Base-by-base conservation (phyloP, 768 basidiomycete species). In the Suillus subluteus region DNA sequence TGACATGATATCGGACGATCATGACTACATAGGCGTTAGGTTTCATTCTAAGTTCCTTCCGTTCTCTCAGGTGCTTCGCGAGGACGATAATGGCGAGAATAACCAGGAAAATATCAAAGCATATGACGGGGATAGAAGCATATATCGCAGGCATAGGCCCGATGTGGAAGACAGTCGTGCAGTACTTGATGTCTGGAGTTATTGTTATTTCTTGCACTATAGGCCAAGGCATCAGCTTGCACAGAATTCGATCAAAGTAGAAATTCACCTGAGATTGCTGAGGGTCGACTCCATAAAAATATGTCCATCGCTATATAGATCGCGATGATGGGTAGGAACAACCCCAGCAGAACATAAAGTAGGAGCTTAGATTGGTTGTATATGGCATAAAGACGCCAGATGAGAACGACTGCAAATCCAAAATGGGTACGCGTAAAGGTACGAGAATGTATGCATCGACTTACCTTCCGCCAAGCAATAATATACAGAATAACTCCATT, bases 331-430 rank as follows among this genome's bases (percentile, higher is more conserved):
- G 59, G 59, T 30, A 43, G 2, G 41, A 61, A n/a, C 3, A 43
- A 30, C 6, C 40, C 18, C 30, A 61, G 0, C 21, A 61, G 40
- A 21, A 43, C 26, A 43, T 61, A 61, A 8, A 61, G 59, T 13
- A 61, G 3, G 6, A 2, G 18, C 30, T 43, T 61, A 40, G 59
- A 61, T 43, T 43, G 59, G 11, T 32, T 32, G 59, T 30, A 61
- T 12, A 61, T 18, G 18, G 41, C 59, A 3, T 61, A 61, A 7
- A 61, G 40, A 26, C 59, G 59, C 59, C 59, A 61, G 6, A 61
- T 43, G 41, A 61, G 59, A 32, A 61, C n/a, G 12, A 30, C 59
- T 61, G 41, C 12, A 6, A 21, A 61, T 32, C 6, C 6, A 9
- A 32, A 12, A 61, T 61, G 15, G 18, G 59, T 43, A 21, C 18